Evolutionary conservation across 495 filamentous ascomycete species (phyloP), one percentile per base, ranked within the genome.

Genomic region (Tuber indicum): DNA sequence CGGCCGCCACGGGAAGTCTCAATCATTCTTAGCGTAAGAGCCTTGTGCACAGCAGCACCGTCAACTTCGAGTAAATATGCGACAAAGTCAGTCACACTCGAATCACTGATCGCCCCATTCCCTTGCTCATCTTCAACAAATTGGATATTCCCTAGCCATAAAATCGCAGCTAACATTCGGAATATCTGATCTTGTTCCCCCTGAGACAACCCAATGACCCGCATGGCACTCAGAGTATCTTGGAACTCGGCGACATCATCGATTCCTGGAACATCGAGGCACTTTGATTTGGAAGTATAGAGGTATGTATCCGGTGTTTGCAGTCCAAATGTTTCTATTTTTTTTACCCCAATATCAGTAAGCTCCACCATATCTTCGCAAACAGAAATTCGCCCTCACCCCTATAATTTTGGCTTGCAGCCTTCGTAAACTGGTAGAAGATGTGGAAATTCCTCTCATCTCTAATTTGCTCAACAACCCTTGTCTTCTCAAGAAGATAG

Each of bases 371-470:
- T 52, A 36, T 12, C 52, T 70, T 32, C 36, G 19, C 23, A 69
- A 42, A 58, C 62, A 66, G 32, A 52, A 43, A 69, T 17, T 47
- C 23, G 46, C 42, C 49, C 84, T 75, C 86, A 90, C 89, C 88
- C 84, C 94, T 87, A 84, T 98, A 96, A 70, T 92, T 91, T 81
- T 92, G 88, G 16, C 94, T 91, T 21, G 96, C 96, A 1, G 92
- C 94, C 84, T 99, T 99, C 36, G 96, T 91, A 85, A 97, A 97
- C 84, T 99, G 96, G 85, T 99, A 99, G 84, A 99, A 98, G 81
- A 99, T 98, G 85, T 99, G 96, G 86, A 99, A 99, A 84, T 97
- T 98, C 78, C 96, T 90, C 87, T 99, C 96, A 78, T 98, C 95
- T 75, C 85, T 88, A 79, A 98, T 98, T 86, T 98, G 96, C 10